Percentiles rank a stretch among this genome's conserved stretches.
These are phyloP conservation scores for Tripidium arundinaceum DNA, from an alignment of 202 grass and related monocot species.

Conservation along the genomic window DNA sequence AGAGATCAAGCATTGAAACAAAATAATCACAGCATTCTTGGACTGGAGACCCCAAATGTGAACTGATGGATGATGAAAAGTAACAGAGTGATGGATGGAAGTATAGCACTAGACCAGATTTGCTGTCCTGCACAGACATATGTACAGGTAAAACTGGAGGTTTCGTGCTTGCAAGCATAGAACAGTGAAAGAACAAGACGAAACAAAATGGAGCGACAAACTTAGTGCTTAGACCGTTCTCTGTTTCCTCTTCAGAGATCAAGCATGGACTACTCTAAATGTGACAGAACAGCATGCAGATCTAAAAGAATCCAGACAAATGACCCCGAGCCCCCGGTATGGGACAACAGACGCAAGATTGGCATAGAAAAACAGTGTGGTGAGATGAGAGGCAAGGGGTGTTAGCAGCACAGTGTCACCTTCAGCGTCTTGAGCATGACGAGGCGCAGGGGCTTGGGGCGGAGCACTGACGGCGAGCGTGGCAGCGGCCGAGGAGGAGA, in stretches of 20 bases:
- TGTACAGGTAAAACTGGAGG: too few species aligned
- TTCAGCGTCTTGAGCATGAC: constrained; percentile 24
- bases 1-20: too few species aligned
- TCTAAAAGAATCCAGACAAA: not conserved
- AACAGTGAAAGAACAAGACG: too few species aligned
- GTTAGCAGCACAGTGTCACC: not conserved
- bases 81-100: not conserved
- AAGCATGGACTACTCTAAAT: not conserved
- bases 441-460: constrained; percentile 7
- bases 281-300: not conserved
- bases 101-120: not conserved
- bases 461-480: constrained; percentile 38
- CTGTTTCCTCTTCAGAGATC: not conserved
- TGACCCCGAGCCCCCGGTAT: not conserved
- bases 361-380: not conserved
- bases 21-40: not conserved
- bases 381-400: not conserved
- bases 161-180: too few species aligned
- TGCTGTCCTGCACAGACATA: not conserved
- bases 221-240: too few species aligned
- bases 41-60: not conserved
- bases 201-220: too few species aligned
- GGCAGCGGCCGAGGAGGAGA: constrained; percentile 13
- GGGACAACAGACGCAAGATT: not conserved
- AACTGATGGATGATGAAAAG: not conserved